Base-by-base conservation (phyloP, 2,329 filamentous ascomycete species). In the Botrytis squamosa region DNA sequence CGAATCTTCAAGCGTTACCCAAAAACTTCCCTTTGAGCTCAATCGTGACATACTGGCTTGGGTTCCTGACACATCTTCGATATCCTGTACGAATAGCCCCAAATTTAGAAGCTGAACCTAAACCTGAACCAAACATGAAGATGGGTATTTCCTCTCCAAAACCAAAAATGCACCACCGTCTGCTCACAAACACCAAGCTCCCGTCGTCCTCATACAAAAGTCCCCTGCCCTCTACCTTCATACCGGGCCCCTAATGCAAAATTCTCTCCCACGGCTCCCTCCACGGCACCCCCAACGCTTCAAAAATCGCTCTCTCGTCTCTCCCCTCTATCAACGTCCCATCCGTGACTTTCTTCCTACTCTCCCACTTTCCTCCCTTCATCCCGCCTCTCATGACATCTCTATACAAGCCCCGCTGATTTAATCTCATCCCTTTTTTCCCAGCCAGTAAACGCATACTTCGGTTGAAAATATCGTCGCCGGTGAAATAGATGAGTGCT, bases 391-490 rank as follows among this genome's bases (percentile, higher is more conserved):
- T 85, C 81, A 93, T 85, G 2, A 93, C 90, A 81, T 93, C 88
- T 77, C 85, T 88, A 78, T 91, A 97, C 72, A 98, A 81, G 0
- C 94, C 95, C 44, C 88, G 86, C 82, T 98, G 95, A 78, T 97
- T 98, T 72, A 98, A 81, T 69, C 92, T 84, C 93, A 97, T 94
- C 0, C 90, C 89, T 83, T 93, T 96, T 82, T 90, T 94, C 57
- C 90, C 89, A 22, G 94, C 94, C 76, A 98, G 82, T 25, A 97
- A 83, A 76, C 95, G 85, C 81, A 98, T 88, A 80, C 93, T 97
- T 25, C 95, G 86, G 81, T 98, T 98, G 84, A 98, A 98, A 49
- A 97, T 92, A 80, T 97, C 95, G 77, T 98, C 96, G 1, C 95
- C 95, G 0, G 95, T 98, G 80, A 98, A 98, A 80, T 98, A 98